phyloP scores from a whole-genome alignment of 225 moss, liverwort and hornwort genomes.

The Pseudoscleropodium purum region DNA sequence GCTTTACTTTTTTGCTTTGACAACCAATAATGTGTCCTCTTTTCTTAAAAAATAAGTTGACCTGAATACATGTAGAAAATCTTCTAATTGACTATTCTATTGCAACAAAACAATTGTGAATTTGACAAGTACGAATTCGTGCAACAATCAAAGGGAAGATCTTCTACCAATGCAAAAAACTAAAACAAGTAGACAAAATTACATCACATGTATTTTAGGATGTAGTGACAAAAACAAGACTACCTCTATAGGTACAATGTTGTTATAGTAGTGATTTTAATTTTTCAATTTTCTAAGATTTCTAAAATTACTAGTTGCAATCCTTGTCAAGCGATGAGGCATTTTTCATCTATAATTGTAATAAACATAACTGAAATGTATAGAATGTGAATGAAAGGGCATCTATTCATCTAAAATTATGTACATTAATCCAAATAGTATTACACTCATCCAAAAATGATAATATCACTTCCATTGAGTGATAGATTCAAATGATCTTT shows the following conservation, averaged over 20 bases:
- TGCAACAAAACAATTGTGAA: background rate
- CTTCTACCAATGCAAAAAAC: rapidly evolving
- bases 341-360: background rate
- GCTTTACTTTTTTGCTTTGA: background rate
- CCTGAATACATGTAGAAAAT: background rate
- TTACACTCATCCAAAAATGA: background rate
- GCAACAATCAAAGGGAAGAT: background rate
- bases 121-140: background rate
- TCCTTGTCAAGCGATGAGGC: background rate
- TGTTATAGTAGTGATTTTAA: background rate
- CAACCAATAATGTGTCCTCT: background rate
- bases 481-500: background rate
- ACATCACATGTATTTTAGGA: rapidly evolving
- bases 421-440: background rate
- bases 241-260: background rate
- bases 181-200: background rate
- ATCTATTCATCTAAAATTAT: background rate
- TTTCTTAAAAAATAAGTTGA: background rate
- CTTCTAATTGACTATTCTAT: background rate
- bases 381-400: background rate
- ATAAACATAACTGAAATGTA: background rate
- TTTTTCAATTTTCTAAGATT: background rate
- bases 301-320: background rate
- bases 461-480: background rate
- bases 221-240: background rate